Percentiles rank a stretch among this genome's conserved stretches.
These are phyloP conservation scores for Citrus glauca DNA, from an alignment of 345 rosid species.

Conservation along the genomic window DNA sequence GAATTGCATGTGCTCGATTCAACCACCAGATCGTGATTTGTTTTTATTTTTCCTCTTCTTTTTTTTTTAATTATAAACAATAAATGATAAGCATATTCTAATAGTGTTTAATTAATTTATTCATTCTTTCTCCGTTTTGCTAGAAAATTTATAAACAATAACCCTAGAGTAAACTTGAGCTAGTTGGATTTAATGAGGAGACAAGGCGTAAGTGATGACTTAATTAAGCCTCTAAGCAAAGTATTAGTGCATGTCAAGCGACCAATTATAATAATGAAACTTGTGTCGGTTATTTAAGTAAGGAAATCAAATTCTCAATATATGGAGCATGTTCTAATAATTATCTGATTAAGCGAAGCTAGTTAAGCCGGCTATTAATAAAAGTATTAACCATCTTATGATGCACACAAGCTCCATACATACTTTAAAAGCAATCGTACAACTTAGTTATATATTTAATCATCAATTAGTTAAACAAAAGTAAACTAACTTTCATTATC, in stretches of 20 bases:
- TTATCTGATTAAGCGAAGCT: no score
- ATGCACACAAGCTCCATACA: background rate
- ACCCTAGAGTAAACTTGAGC: no score
- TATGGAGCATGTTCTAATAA: background rate
- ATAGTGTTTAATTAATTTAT: no score
- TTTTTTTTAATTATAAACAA: background rate
- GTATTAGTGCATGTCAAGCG: background rate
- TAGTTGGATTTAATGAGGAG: no score
- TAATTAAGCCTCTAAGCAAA: background rate
- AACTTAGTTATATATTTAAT: background rate
- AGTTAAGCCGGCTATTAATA: no score
- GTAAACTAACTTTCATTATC: background rate
- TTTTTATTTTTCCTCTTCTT: background rate
- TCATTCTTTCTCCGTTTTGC: background rate
- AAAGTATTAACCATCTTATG: background rate
- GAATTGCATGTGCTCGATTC: background rate
- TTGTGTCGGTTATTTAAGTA: background rate
- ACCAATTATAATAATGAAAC: background rate
- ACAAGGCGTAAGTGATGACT: background rate
- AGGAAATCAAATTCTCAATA: background rate
- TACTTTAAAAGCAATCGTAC: background rate
- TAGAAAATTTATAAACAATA: background rate
- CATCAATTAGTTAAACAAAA: background rate
- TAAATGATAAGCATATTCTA: no score
- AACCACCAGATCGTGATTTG: background rate